Percentiles rank a stretch among this genome's conserved stretches.
Conservation (phyloP, 106 monocot species). For the Dactylorhiza incarnata region DNA sequence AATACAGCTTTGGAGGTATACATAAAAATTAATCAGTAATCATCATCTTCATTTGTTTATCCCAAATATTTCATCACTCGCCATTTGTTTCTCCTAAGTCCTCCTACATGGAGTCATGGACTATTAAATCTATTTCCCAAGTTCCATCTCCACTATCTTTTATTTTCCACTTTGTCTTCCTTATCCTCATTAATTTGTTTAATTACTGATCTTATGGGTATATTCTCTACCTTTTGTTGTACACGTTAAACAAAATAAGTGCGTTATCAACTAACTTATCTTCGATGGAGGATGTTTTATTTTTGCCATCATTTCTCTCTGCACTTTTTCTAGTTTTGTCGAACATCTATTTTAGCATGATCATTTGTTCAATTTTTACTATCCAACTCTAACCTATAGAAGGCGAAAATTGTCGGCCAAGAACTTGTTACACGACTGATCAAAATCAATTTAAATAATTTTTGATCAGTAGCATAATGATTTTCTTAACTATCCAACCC, state of each 20-base stretch:
- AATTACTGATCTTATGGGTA: neutral
- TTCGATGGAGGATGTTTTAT: neutral
- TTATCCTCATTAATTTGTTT: neutral
- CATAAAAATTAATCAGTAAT: too few species aligned
- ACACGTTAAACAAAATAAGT: neutral
- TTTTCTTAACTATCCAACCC: neutral
- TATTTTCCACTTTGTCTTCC: too few species aligned
- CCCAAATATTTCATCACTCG: too few species aligned
- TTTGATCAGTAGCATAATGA: too few species aligned
- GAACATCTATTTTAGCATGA: neutral
- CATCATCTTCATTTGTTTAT: too few species aligned
- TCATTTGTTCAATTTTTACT: neutral
- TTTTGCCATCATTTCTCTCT: neutral
- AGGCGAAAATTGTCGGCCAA: neutral
- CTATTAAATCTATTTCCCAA: too few species aligned
- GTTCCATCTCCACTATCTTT: too few species aligned
- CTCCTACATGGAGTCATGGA: too few species aligned
- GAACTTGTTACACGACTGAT: neutral
- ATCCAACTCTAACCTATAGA: neutral
- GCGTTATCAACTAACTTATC: neutral
- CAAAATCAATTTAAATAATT: too few species aligned
- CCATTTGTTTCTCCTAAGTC: too few species aligned
- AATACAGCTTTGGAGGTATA: too few species aligned
- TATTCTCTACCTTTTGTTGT: neutral
- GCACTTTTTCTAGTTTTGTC: neutral